A percentile compares a stretch with the other conserved stretches of the same genome.
phyloP scores from a whole-genome alignment of 2,329 filamentous ascomycete species.

The Neospermospora avenae region DNA sequence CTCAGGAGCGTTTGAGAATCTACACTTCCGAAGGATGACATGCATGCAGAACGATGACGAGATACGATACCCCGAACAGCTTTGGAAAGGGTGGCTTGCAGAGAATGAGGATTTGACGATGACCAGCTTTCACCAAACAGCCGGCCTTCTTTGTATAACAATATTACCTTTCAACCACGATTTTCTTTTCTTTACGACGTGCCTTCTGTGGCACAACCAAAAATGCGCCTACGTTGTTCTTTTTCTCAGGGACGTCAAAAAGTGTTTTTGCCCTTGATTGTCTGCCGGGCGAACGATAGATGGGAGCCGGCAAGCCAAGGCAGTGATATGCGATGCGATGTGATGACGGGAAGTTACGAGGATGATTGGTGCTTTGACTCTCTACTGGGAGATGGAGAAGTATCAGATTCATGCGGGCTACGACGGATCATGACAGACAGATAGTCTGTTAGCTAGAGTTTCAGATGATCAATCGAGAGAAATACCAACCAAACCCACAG shows the following conservation, averaged over 20 bases:
- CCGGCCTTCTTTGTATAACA: conserved; percentile 34
- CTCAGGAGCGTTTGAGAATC: conserved; percentile 21
- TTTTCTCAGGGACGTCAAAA: conserved; percentile 6
- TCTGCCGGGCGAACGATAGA: conserved; percentile 1
- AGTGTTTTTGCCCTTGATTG: neutral
- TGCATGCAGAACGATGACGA: conserved; percentile 28
- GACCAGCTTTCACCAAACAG: conserved; percentile 14
- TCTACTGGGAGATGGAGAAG: neutral
- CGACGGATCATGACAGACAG: conserved; percentile 7
- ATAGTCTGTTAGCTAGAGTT: neutral
- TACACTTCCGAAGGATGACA: conserved; percentile 29
- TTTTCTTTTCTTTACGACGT: conserved; percentile 12
- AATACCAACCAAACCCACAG: neutral
- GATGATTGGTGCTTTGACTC: conserved; percentile 21
- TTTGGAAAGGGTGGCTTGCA: conserved; percentile 34
- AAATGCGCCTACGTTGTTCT: neutral
- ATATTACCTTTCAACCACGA: conserved; percentile 14
- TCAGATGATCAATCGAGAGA: neutral
- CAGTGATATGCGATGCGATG: conserved; percentile 1
- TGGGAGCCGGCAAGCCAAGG: neutral
- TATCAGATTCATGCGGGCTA: conserved; percentile 17
- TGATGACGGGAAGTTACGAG: conserved; percentile 22
- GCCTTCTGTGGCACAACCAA: conserved; percentile 10
- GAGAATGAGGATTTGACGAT: conserved; percentile 33
- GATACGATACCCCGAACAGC: conserved; percentile 29